Evolutionary conservation across 768 basidiomycete genomes (phyloP), one percentile per base, ranked within the genome.

Genomic region (Rhodocollybia butyracea): DNA sequence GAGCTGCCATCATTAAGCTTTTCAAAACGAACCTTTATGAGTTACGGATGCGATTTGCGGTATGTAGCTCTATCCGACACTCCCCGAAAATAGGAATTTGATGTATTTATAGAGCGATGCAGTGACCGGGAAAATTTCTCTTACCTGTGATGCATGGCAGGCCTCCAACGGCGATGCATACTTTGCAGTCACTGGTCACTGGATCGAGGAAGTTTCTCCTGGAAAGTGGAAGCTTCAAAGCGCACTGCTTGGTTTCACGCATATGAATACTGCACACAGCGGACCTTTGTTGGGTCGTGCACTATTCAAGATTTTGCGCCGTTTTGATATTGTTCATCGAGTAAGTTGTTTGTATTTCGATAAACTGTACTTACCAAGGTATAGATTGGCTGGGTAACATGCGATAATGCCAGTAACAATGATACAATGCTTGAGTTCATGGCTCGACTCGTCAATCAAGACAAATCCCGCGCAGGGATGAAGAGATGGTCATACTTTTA

Each of bases 111-210:
- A 63, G 63, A 59, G 62, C 40, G 38, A 46, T 3, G 39, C 24
- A 3, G 60, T 65, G 10, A 51, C 41, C 10, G 64, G 69, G 17
- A 17, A 54, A 6, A 63, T 74, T n/a, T 71, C 57, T 30, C 46
- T 73, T 1, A 77, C 75, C 0, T 72, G 69, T 54, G 70, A 78
- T 52, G 70, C 65, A 1, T 77, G 75, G 75, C 71, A 74, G 45
- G 77, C 76, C 0, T 57, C 46, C 6, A 76, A 76, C 54, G 57
- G 47, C 0, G 68, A 76, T 79, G 0, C n/a, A n/a, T n/a, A n/a
- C n/a, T n/a, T n/a, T n/a, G n/a, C n/a, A n/a, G n/a, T n/a, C n/a
- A n/a, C n/a, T n/a, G n/a, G n/a, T n/a, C n/a, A n/a, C n/a, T n/a
- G n/a, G n/a, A n/a, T n/a, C n/a, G n/a, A n/a, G n/a, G n/a, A n/a